Evolutionary conservation across 257 asterid genomes (phyloP).

Genomic region (Solanum paucissectum): DNA sequence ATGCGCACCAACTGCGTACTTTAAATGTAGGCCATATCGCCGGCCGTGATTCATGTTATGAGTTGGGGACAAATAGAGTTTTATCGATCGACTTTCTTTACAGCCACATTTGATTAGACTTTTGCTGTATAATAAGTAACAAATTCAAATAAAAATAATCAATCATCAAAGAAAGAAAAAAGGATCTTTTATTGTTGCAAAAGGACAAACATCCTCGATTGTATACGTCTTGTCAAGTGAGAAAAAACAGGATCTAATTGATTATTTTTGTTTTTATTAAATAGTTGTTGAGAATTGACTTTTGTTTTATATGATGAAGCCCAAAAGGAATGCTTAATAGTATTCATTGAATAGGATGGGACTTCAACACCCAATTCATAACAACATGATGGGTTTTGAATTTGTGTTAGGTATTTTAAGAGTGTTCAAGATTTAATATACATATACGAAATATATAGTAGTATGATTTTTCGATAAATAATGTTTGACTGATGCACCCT

Average conservation of each 20-base stretch:
- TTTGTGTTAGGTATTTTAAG: neutral
- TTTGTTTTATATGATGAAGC: neutral
- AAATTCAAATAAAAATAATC: neutral
- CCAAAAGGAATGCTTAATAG: neutral
- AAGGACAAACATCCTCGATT: conserved; percentile 15
- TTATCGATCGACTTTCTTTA: conserved; percentile 1
- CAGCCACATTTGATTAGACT: conserved; percentile 33
- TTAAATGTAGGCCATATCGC: conserved; percentile 22
- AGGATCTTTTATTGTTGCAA: conserved; percentile 4
- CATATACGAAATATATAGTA: too few relatives aligned
- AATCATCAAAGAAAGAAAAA: neutral
- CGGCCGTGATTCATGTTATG: neutral
- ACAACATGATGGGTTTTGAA: neutral
- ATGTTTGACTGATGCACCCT: neutral
- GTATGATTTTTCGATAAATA: too few relatives aligned
- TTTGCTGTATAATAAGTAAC: too few relatives aligned
- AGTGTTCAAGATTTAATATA: too few relatives aligned
- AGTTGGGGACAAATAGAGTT: neutral
- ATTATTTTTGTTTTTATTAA: neutral
- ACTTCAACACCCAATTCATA: neutral
- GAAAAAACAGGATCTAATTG: neutral
- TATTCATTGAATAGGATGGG: neutral
- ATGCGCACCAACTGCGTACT: conserved; percentile 14
- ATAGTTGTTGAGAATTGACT: neutral
- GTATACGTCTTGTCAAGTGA: neutral